These are phyloP conservation scores for Asclepias syriaca DNA, from an alignment of 257 asterid species.

Conservation along the genomic window DNA sequence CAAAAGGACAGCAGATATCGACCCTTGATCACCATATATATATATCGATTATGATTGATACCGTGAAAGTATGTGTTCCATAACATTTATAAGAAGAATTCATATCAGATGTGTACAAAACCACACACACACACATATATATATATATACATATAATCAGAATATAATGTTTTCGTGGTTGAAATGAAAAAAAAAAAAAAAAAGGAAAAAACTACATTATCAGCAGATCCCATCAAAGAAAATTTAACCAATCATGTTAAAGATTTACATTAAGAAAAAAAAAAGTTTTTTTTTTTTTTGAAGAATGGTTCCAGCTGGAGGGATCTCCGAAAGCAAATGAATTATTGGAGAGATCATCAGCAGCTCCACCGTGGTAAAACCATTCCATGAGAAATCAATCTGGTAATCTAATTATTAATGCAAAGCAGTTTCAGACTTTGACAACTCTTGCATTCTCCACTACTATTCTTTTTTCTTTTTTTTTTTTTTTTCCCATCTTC, in stretches of 20 bases:
- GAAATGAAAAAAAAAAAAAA: constrained; percentile 16
- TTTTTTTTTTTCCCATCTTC: no score
- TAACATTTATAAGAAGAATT: constrained; percentile 1
- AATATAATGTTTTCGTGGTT: constrained; percentile 23
- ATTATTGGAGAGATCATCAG: constrained; percentile 34
- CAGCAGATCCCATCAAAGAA: constrained; percentile 17
- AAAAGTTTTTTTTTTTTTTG: neutral
- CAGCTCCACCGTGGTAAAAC: constrained; percentile 7
- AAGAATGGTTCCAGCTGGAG: constrained; percentile 39
- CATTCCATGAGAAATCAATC: constrained; percentile 5
- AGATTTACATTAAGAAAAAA: neutral
- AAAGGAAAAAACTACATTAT: neutral
- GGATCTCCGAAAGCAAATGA: constrained; percentile 41
- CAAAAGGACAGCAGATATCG: constrained; percentile 17
- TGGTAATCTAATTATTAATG: constrained; percentile 6
- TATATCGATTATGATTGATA: constrained; percentile 33
- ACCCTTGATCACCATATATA: constrained; percentile 11
- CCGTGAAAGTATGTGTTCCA: no score
- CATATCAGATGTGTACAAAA: constrained; percentile 1
- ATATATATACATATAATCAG: neutral
- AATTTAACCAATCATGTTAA: constrained; percentile 15
- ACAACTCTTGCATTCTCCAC: constrained; percentile 23
- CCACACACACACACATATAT: no score
- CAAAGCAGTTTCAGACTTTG: constrained; percentile 16
- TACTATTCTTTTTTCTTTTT: no score